These are phyloP conservation scores for Globisporangium canariense DNA, from an alignment of 352 stramenopile genomes.

Conservation along the genomic window DNA sequence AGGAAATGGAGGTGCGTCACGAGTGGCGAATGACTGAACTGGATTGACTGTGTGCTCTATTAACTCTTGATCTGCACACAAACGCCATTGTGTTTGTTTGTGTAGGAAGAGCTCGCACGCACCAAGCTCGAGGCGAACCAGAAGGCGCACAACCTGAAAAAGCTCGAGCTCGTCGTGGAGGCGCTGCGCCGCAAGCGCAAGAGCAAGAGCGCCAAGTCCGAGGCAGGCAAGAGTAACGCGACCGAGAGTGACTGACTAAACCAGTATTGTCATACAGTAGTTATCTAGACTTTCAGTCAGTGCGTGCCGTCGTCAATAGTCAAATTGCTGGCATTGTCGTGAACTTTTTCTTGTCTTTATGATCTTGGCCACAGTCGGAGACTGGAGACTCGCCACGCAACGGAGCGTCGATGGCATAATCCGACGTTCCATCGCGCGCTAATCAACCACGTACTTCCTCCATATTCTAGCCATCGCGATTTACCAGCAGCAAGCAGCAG, in stretches of 20 bases:
- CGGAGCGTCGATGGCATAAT: not conserved
- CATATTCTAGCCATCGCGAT: no score
- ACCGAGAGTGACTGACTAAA: constrained; percentile 11
- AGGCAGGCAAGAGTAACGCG: constrained; percentile 11
- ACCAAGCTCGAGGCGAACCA: constrained; percentile 53
- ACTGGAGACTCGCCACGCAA: constrained; percentile 4
- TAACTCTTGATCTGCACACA: not conserved
- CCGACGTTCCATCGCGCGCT: not conserved
- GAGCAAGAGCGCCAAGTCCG: constrained; percentile 23
- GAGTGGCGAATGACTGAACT: not conserved
- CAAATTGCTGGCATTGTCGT: not conserved
- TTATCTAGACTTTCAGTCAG: not conserved
- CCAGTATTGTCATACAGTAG: not conserved
- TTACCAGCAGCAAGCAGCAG: no score
- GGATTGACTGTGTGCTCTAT: not conserved
- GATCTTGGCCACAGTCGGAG: constrained; percentile 1
- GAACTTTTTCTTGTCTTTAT: not conserved
- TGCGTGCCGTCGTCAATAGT: not conserved
- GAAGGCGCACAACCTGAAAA: constrained; percentile 40
- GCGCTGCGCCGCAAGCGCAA: constrained; percentile 32
- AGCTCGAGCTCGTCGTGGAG: constrained; percentile 45
- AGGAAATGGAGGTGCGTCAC: constrained; percentile 44
- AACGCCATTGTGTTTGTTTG: not conserved
- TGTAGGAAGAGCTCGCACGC: constrained; percentile 41
- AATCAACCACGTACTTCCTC: not conserved